phyloP scores from a whole-genome alignment of 2,329 filamentous ascomycete species.

The Clonostachys byssicola region DNA sequence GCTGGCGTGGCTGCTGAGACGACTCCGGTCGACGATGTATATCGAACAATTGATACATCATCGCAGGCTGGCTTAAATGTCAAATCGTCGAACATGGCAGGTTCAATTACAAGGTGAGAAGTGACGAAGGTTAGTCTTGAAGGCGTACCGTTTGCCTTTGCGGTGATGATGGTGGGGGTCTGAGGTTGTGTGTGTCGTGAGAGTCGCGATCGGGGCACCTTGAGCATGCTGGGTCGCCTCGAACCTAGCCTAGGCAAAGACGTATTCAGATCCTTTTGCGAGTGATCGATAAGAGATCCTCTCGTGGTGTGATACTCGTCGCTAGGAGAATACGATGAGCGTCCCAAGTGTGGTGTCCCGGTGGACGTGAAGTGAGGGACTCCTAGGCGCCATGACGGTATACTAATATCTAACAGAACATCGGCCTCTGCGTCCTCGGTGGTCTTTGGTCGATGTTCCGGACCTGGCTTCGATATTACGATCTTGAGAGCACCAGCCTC shows the following conservation, averaged over 20 bases:
- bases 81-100: slow-evolving; percentile 77
- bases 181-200: slow-evolving; percentile 11
- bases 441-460: slow-evolving; percentile 56
- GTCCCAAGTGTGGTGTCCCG: slow-evolving; percentile 73
- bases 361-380: slow-evolving; percentile 74
- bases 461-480: slow-evolving; percentile 69
- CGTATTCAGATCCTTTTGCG: slow-evolving; percentile 8
- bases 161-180: slow-evolving; percentile 13
- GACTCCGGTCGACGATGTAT: slow-evolving; percentile 64
- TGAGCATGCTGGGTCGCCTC: slow-evolving; percentile 29
- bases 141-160: slow-evolving; percentile 31
- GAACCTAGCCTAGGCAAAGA: slow-evolving; percentile 18
- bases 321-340: slow-evolving; percentile 74
- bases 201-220: slow-evolving; percentile 26
- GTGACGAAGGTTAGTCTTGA: slow-evolving; percentile 43
- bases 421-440: slow-evolving; percentile 48
- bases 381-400: slow-evolving; percentile 81
- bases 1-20: slow-evolving; percentile 89
- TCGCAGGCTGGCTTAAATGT: slow-evolving; percentile 77
- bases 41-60: slow-evolving; percentile 77
- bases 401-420: slow-evolving; percentile 62
- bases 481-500: slow-evolving; percentile 73
- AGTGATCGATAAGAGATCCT: slow-evolving; percentile 1
- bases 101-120: slow-evolving; percentile 52
- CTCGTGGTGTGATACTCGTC: slow-evolving; percentile 46